These are phyloP conservation scores for Tylopilus vinaceipallidus DNA, from an alignment of 768 basidiomycete species.

Conservation along the genomic window DNA sequence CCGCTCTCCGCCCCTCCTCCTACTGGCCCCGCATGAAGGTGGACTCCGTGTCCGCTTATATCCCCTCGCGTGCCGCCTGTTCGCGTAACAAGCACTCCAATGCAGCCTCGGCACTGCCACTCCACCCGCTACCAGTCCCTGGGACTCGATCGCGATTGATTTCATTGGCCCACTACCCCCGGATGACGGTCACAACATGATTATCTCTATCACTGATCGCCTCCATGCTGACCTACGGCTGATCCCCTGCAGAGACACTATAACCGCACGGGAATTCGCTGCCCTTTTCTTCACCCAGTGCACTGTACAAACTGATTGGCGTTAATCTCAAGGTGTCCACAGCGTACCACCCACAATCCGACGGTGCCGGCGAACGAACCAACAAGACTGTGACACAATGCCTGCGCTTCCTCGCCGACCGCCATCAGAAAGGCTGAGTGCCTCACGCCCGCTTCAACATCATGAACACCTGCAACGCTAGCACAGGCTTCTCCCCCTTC, in stretches of 20 bases:
- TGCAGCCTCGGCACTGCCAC: too few species aligned
- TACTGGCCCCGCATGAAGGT: too few species aligned
- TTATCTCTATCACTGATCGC: conserved; percentile 26
- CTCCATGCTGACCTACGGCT: conserved; percentile 22
- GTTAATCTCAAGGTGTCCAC: conserved; percentile 22
- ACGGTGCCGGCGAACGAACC: conserved; percentile 21
- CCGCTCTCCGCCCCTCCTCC: too few species aligned
- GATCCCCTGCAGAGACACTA: conserved; percentile 4
- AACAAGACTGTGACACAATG: conserved; percentile 19
- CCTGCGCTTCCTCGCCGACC: neutral
- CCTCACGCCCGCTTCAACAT: conserved; percentile 31
- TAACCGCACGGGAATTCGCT: neutral
- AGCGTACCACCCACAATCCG: conserved; percentile 28
- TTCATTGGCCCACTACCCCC: conserved; percentile 35
- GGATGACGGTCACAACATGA: conserved; percentile 29
- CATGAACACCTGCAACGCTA: conserved; percentile 33
- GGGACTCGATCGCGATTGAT: conserved; percentile 18
- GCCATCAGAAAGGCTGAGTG: conserved; percentile 31
- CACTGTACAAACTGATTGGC: conserved; percentile 4
- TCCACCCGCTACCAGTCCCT: too few species aligned
- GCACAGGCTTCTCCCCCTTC: conserved; percentile 34
- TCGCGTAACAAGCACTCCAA: too few species aligned
- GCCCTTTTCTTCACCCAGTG: conserved; percentile 7
- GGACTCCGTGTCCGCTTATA: too few species aligned
- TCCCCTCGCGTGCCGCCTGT: too few species aligned